Conservation (phyloP, 306 rosid species). For the Canavalia gladiata region DNA sequence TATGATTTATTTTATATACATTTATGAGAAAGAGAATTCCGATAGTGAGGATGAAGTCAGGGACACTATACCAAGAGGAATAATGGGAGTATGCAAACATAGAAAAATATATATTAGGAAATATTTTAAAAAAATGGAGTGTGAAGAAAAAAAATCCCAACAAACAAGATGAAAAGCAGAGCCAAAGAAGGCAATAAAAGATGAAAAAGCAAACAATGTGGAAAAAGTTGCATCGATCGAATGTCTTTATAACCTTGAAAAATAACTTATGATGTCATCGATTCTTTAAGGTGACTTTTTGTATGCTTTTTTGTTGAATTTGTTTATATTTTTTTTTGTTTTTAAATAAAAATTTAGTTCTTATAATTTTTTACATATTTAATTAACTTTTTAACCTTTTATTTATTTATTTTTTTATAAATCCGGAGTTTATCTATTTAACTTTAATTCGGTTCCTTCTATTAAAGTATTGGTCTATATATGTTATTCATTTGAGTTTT, state of each 20-base stretch:
- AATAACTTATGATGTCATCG: conserved; percentile 21
- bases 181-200: conserved; percentile 42
- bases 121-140: neutral
- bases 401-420: neutral
- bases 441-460: neutral
- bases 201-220: conserved; percentile 44
- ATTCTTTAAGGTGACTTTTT: conserved; percentile 42
- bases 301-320: neutral
- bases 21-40: conserved; percentile 28
- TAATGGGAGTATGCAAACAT: neutral
- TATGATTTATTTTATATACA: neutral
- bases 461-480: neutral
- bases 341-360: neutral
- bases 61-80: conserved; percentile 12
- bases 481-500: neutral
- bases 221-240: conserved; percentile 42
- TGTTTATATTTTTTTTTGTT: too few species aligned
- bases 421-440: too few species aligned
- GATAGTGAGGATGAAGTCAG: conserved; percentile 5
- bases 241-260: conserved; percentile 44
- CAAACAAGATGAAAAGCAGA: neutral
- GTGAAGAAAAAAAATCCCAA: conserved; percentile 16
- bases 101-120: neutral
- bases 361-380: neutral
- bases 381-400: neutral